Conservation (phyloP, 371 early-diverging fungal genomes). For the Chytridium lagenaria region DNA sequence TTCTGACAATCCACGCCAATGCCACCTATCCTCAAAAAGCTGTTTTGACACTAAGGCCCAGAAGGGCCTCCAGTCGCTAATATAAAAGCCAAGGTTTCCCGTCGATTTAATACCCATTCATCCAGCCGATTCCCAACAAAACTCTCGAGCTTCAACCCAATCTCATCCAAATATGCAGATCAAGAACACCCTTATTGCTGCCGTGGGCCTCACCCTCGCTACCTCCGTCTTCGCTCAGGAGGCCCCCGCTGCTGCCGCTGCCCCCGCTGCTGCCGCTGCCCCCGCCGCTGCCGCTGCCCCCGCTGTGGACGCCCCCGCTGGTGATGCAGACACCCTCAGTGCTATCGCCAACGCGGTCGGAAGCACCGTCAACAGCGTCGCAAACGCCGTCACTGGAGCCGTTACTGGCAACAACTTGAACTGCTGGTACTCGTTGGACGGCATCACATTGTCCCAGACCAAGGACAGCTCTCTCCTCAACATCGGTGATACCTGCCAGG, state of each 20-base stretch:
- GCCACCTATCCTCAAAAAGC: background rate
- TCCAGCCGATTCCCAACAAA: no score
- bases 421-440: background rate
- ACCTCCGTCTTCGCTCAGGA: slow-evolving; percentile 11
- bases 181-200: slow-evolving; percentile 8
- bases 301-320: slow-evolving; percentile 9
- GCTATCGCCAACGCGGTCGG: slow-evolving; percentile 6
- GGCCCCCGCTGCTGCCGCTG: slow-evolving; percentile 1
- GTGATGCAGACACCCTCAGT: background rate
- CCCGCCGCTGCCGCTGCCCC: background rate
- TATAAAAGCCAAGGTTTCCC: background rate
- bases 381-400: background rate
- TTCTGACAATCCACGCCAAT: no score
- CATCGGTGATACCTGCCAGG: slow-evolving; percentile 13
- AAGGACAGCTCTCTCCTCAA: background rate
- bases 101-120: background rate
- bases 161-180: slow-evolving; percentile 7
- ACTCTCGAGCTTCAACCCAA: no score
- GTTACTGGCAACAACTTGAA: background rate
- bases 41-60: background rate
- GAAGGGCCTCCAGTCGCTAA: background rate
- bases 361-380: background rate
- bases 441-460: background rate
- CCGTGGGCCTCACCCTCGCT: background rate
- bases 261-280: background rate